Conservation (phyloP, 2,329 filamentous ascomycete species). For the Emergomyces orientalis region DNA sequence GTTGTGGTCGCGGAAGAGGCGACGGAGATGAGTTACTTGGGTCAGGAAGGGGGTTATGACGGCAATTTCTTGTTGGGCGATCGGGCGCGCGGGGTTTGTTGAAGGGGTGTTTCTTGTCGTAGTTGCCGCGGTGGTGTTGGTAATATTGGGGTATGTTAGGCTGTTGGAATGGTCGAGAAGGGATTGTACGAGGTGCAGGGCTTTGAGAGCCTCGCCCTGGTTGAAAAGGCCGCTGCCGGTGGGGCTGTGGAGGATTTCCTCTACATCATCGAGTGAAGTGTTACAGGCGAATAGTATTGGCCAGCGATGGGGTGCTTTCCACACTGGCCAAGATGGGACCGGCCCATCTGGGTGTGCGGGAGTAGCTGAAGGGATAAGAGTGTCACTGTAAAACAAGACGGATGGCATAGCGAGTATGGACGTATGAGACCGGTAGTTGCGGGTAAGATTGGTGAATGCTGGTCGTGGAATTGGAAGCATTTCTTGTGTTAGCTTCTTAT, state of each 20-base stretch:
- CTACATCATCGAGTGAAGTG: conserved; percentile 31
- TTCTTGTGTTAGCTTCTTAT: conserved; percentile 16
- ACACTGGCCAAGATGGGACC: conserved; percentile 25
- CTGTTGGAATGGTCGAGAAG: conserved; percentile 23
- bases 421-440: conserved; percentile 41
- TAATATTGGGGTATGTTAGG: conserved; percentile 23
- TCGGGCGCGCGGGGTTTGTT: conserved; percentile 16
- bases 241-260: conserved; percentile 25
- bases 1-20: conserved; percentile 24
- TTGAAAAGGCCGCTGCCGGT: conserved; percentile 18
- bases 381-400: conserved; percentile 38
- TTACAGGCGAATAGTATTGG: conserved; percentile 37
- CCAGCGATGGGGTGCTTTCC: conserved; percentile 30
- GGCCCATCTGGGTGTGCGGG: conserved; percentile 9
- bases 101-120: conserved; percentile 15
- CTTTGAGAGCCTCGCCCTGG: conserved; percentile 15
- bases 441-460: conserved; percentile 37
- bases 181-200: conserved; percentile 13
- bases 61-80: conserved; percentile 29
- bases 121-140: conserved; percentile 10
- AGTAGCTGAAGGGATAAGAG: conserved; percentile 33
- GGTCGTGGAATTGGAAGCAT: conserved; percentile 36
- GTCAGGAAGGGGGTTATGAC: conserved; percentile 40
- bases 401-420: conserved; percentile 37
- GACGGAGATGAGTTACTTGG: conserved; percentile 35